Conservation (phyloP, 139 green algal species). For the Micromonas pusilla region DNA sequence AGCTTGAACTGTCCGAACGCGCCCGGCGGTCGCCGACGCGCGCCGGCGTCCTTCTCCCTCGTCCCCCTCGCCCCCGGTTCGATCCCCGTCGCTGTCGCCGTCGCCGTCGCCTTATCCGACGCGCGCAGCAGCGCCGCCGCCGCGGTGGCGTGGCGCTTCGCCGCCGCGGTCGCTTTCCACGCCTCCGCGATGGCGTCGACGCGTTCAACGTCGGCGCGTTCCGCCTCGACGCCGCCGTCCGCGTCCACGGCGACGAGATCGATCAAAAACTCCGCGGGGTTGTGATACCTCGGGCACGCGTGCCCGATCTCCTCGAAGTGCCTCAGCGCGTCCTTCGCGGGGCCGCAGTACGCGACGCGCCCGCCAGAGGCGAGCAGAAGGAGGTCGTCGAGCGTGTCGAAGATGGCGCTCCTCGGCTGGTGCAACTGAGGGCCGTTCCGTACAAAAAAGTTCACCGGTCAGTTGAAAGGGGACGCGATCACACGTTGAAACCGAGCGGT, state of each 20-base stretch:
- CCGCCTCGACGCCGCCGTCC: constrained; percentile 39
- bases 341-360: constrained; percentile 17
- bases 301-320: constrained; percentile 23
- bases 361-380: constrained; percentile 23
- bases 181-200: background rate
- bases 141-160: background rate
- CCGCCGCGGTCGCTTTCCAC: too few relatives aligned
- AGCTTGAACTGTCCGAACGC: constrained; percentile 3
- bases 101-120: constrained; percentile 19
- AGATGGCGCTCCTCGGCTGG: constrained; percentile 26
- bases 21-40: background rate
- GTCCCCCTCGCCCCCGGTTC: background rate
- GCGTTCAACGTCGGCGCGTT: background rate
- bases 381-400: constrained; percentile 26
- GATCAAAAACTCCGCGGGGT: constrained; percentile 70
- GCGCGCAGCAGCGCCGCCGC: background rate
- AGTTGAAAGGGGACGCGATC: too few relatives aligned
- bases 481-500: too few relatives aligned
- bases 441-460: too few relatives aligned
- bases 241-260: constrained; percentile 81
- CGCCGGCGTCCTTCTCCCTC: background rate
- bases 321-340: background rate
- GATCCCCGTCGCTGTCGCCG: background rate
- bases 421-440: too few relatives aligned
- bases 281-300: constrained; percentile 30